Conservation (phyloP, 164 flowering plant genomes). For the Piper betle region DNA sequence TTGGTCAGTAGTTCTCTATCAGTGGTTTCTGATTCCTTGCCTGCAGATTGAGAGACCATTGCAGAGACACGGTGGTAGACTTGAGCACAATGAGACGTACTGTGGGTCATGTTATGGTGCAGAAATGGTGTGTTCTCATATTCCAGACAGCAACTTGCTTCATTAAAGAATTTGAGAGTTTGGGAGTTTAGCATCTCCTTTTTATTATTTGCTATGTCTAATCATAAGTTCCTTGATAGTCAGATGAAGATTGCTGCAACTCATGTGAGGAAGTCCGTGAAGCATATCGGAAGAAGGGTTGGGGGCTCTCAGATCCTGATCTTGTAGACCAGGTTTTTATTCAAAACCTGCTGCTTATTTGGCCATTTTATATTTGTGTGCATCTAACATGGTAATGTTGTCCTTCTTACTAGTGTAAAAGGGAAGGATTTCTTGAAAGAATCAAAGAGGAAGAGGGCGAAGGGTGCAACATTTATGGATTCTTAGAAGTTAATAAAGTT, state of each 20-base stretch:
- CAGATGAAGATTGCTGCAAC: constrained; percentile 68
- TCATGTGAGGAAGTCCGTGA: constrained; percentile 77
- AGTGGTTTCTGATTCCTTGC: neutral
- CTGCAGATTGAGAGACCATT: constrained; percentile 64
- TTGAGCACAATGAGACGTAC: constrained; percentile 62
- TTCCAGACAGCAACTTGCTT: neutral
- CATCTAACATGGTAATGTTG: neutral
- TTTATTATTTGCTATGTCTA: neutral
- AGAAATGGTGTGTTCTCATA: constrained; percentile 34
- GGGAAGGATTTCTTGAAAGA: constrained; percentile 61
- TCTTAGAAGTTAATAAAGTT: constrained; percentile 62
- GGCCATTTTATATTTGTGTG: neutral
- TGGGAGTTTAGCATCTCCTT: neutral
- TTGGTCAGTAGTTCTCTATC: neutral
- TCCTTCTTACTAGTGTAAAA: constrained; percentile 35
- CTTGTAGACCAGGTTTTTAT: constrained; percentile 54
- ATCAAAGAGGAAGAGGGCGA: constrained; percentile 69
- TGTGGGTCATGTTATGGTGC: constrained; percentile 84
- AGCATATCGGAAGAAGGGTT: constrained; percentile 62
- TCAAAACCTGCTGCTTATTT: neutral
- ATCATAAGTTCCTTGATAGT: constrained; percentile 19
- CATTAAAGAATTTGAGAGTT: neutral
- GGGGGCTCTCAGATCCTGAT: constrained; percentile 59
- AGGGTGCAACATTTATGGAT: constrained; percentile 70
- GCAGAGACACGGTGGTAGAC: constrained; percentile 77